phyloP scores from a whole-genome alignment of 768 basidiomycete species.

The Sporobolomyces roseus region DNA sequence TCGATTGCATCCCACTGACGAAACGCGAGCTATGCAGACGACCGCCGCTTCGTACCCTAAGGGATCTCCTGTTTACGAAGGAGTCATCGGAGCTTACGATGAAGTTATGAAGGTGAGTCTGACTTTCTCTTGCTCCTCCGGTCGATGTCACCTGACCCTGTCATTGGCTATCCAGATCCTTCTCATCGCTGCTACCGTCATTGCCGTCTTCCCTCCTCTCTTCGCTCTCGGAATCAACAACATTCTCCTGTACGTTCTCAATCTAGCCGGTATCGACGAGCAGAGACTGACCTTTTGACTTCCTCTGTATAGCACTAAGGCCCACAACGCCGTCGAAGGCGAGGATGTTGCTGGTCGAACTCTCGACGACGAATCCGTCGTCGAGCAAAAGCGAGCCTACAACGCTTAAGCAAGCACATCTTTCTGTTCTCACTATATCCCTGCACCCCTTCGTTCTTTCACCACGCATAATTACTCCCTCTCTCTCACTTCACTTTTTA shows the following conservation, averaged over 20 bases:
- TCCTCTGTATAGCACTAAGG: slow-evolving; percentile 46
- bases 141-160: slow-evolving; percentile 19
- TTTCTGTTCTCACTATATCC: too few species aligned
- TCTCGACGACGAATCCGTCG: slow-evolving; percentile 9
- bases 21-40: slow-evolving; percentile 37
- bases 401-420: not conserved
- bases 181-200: slow-evolving; percentile 56
- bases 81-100: slow-evolving; percentile 57
- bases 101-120: slow-evolving; percentile 48
- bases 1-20: not conserved
- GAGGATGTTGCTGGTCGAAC: slow-evolving; percentile 39
- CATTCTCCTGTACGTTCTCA: slow-evolving; percentile 59
- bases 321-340: slow-evolving; percentile 66
- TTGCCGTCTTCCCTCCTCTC: slow-evolving; percentile 60
- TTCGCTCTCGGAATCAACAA: slow-evolving; percentile 62
- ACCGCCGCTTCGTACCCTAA: slow-evolving; percentile 53
- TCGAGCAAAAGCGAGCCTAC: slow-evolving; percentile 4
- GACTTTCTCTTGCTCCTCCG: not conserved
- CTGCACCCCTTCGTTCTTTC: too few species aligned
- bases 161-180: slow-evolving; percentile 49
- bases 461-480: too few species aligned
- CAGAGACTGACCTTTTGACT: not conserved
- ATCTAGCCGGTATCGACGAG: not conserved
- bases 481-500: too few species aligned
- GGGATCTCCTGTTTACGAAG: slow-evolving; percentile 59